Base-by-base conservation (phyloP, 495 filamentous ascomycete species). In the Penicillium pulvis region DNA sequence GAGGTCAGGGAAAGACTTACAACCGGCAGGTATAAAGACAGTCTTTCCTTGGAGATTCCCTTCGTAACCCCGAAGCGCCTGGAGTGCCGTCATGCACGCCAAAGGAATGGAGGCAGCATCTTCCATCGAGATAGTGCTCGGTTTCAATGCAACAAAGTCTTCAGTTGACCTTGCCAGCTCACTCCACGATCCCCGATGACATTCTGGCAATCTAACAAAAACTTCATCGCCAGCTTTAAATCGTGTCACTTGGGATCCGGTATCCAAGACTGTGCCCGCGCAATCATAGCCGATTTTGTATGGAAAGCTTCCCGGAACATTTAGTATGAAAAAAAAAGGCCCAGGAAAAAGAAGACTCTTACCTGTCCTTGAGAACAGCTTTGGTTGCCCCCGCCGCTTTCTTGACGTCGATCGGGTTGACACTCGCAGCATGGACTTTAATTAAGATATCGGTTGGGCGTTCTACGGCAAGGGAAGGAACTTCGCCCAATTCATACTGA, bases 181-280 rank as follows among this genome's bases (percentile, higher is more conserved):
- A 56, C 64, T 68, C 58, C 67, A 70, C 31, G 69, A 54, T 58
- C 68, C 69, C 51, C 69, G 60, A 56, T 62, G 58, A 28, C 57
- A 62, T 48, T 70, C 69, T 30, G 69, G 69, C 12, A 72, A 48
- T 26, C 75, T 60, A n/a, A 65, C 64, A 66, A 75, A 85, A 2
- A 84, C 82, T 14, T 76, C 73, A 67, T 85, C 81, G 33, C 83
- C 83, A 26, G 64, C 51, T 39, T 76, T 76, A 66, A 84, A 74
- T 11, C 58, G 53, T 1, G 66, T 75, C 0, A 83, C 79, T 3
- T 53, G 53, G 36, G 65, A 42, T 3, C 82, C 83, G 4, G 78
- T 65, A 0, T 74, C 75, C 11, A 68, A 64, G 55, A 86, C 73
- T 23, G 67, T 69, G 17, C 83, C 83, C 1, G 81, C 71, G 48